These are phyloP conservation scores for Apiospora marii DNA, from an alignment of 2,329 filamentous ascomycete genomes.

Conservation along the genomic window DNA sequence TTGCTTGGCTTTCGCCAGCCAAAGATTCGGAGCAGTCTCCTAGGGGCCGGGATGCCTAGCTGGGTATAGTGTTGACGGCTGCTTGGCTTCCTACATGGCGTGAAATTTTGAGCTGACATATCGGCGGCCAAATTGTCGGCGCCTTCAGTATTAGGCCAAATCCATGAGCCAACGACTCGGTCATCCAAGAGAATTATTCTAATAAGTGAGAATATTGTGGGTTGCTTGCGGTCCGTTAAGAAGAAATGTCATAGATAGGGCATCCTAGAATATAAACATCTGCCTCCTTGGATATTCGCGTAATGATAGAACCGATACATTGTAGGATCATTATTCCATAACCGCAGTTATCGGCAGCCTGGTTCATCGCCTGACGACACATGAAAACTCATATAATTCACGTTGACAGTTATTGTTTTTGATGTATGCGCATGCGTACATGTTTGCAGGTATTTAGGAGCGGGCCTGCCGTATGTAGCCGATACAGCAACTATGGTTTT, in stretches of 20 bases:
- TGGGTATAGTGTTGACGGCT: slow-evolving; percentile 18
- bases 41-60: not conserved
- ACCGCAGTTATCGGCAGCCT: not conserved
- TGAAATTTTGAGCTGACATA: slow-evolving; percentile 7
- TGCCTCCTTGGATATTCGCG: not conserved
- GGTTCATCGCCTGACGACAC: not conserved
- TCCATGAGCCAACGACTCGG: not conserved
- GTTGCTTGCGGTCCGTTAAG: not conserved
- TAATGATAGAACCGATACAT: not conserved
- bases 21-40: not conserved
- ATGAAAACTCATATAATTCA: not conserved
- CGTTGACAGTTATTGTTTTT: not conserved
- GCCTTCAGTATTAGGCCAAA: not conserved
- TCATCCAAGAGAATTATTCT: not conserved
- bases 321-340: not conserved
- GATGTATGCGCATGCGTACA: not conserved
- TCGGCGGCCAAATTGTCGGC: not conserved
- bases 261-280: too few relatives aligned
- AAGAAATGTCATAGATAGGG: not conserved
- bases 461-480: slow-evolving; percentile 8
- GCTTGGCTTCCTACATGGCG: not conserved
- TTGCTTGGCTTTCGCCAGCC: not conserved
- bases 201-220: not conserved
- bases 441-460: not conserved
- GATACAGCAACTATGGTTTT: not conserved